Conservation (phyloP, 805 yeast genomes). For the Candida boidinii region DNA sequence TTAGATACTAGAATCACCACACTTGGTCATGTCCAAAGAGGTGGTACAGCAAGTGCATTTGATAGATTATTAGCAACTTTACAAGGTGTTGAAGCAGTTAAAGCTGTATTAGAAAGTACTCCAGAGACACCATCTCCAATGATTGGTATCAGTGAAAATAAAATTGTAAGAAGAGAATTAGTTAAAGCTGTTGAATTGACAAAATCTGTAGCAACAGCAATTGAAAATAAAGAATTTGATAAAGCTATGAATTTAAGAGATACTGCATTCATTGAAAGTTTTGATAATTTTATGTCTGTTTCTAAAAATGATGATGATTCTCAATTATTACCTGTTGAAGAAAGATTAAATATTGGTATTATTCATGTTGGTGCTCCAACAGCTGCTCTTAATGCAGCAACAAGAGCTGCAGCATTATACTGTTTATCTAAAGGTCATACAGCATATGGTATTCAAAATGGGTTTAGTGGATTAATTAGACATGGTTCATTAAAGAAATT, state of each 20-base stretch:
- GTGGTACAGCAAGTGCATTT: conserved; percentile 73
- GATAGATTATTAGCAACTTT: conserved; percentile 67
- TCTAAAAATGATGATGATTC: conserved; percentile 61
- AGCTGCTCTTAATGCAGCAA: conserved; percentile 73
- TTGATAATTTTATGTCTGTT: conserved; percentile 53
- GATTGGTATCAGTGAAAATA: conserved; percentile 66
- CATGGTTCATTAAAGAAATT: conserved; percentile 54
- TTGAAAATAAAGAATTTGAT: conserved; percentile 55
- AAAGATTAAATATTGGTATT: conserved; percentile 58
- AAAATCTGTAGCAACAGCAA: conserved; percentile 64
- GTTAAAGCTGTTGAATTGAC: conserved; percentile 69
- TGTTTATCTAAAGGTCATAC: conserved; percentile 71
- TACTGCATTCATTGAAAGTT: conserved; percentile 58
- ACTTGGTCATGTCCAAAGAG: conserved; percentile 76
- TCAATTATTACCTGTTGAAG: conserved; percentile 44
- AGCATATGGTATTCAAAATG: conserved; percentile 64
- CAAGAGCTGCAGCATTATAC: conserved; percentile 63
- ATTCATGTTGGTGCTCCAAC: conserved; percentile 78
- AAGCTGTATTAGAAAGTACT: conserved; percentile 59
- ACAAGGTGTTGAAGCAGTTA: conserved; percentile 78
- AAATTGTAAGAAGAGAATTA: conserved; percentile 57
- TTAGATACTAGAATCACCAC: conserved; percentile 73
- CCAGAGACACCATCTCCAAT: conserved; percentile 74
- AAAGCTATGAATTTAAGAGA: conserved; percentile 67
- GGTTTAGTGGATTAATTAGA: conserved; percentile 62